Evolutionary conservation across 352 stramenopile species (phyloP), one percentile per base, ranked within the genome.

Genomic region (Phytophthora ramorum): DNA sequence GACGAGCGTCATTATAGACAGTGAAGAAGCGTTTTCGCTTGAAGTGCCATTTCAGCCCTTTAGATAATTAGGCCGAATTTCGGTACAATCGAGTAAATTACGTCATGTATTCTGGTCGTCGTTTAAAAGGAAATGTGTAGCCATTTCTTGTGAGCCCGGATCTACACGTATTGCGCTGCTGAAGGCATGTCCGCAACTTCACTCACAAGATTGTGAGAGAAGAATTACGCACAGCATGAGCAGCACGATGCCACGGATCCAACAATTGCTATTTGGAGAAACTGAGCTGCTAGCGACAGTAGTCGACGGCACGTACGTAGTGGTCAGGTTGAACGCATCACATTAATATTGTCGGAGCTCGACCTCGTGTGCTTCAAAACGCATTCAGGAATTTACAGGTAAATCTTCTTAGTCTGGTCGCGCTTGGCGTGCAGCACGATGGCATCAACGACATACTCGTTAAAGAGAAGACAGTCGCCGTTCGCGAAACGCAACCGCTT

Each of bases 371-470:
- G 28, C 24, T 35, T 51, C 22, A 51, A 24, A 35, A 35, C 49
- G 46, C 49, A n/a, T 24, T 50, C 43, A 56, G 20, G 9, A 20
- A 32, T 40, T 66, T 71, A 87, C 62, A 90, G 58, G 48, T 85
- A 87, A 58, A 90, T 89, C 58, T 83, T 85, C 61, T 89, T 87
- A 40, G 43, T 79, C 17, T 78, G 46, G 45, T 90, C 78, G 28
- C 74, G 73, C 55, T 90, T 87, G 19, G 76, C 75, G 43, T 87
- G 70, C 9, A 90, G 60, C 53, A 88, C 78, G 40, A 90, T 85
- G 37, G 79, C 69, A 56, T 91, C 78, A 8, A 90, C 73, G 30
- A 86, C 59, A 54, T 89, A 91, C 60, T 91, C 83, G 58, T 89
- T 84, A 58, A 91, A 88, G 5, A 81, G 62, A 54, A 91, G 55